Evolutionary conservation across 129 eudicot species (phyloP), one percentile per base, ranked within the genome.

Genomic region (Tanacetum coccineum): DNA sequence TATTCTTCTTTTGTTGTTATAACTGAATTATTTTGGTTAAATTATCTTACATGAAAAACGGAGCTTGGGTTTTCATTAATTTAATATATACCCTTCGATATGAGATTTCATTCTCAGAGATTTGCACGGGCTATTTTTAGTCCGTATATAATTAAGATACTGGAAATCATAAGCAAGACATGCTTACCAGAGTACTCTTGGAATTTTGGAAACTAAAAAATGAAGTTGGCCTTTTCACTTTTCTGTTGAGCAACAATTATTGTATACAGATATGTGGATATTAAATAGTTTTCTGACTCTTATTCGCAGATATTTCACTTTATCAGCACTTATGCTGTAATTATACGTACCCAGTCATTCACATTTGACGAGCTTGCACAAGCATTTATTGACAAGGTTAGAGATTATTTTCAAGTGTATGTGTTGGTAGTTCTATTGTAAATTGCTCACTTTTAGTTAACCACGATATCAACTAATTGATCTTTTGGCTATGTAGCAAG

Each of bases 251-350:
- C 65, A 62, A 62, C 55, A 50, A n/a, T 25, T 62, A 62, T 53
- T 40, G 36, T 8, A 45, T 59, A 68, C 30, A 39, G n/a, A 36
- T 9, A 51, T 61, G 39, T 49, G 62, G 46, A 55, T 50, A 68
- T 36, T 54, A 19, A 70, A 65, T 59, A 48, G 20, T 74, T 30
- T 71, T 52, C 19, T 59, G 22, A 70, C 56, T 66, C 68, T 56
- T 68, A 15, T 80, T 15, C 70, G 68, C 88, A 93, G 99, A 89
- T 80, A 48, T 93, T 82, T 85, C 95, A 84, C 78, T 93, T 93
- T 56, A 72, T 93, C 55, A 82, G 81, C 79, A 88, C 96, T 15
- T 89, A 88, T 73, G 96, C 96, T 66, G 84, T 64, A 72, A 76
- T 76, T 55, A 67, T 89, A n/a, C 65, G 81, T 63, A 72, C 81